These are phyloP conservation scores for Polychaeton citri DNA, from an alignment of 2,329 filamentous ascomycete genomes.

Conservation along the genomic window DNA sequence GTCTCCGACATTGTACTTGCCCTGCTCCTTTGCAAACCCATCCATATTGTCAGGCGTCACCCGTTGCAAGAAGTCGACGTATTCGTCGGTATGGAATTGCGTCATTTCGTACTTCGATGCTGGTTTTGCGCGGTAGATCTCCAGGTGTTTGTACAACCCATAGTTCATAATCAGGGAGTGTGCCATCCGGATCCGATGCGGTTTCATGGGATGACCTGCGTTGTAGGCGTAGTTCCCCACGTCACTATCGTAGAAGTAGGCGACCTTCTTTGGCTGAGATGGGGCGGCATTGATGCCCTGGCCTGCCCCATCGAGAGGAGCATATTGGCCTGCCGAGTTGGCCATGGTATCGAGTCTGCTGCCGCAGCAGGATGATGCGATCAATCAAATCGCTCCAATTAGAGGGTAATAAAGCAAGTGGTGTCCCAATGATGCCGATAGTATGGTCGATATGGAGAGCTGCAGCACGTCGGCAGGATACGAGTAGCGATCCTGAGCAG, in stretches of 20 bases:
- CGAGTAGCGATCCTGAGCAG: too few relatives aligned
- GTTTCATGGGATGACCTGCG: slow-evolving; percentile 54
- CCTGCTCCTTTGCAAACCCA: slow-evolving; percentile 76
- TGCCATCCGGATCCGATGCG: slow-evolving; percentile 53
- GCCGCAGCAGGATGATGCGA: too few relatives aligned
- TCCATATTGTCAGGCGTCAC: slow-evolving; percentile 99
- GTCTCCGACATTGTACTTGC: slow-evolving; percentile 57
- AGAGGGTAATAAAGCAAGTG: too few relatives aligned
- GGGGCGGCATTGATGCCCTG: slow-evolving; percentile 33
- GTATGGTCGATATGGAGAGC: too few relatives aligned
- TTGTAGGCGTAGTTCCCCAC: slow-evolving; percentile 98
- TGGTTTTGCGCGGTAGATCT: slow-evolving; percentile 42
- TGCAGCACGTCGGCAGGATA: too few relatives aligned
- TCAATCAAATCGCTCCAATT: too few relatives aligned
- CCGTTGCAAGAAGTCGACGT: slow-evolving; percentile 62
- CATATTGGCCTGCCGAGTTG: slow-evolving; percentile 26
- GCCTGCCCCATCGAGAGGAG: slow-evolving; percentile 40
- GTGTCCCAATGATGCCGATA: too few relatives aligned
- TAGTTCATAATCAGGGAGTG: slow-evolving; percentile 58
- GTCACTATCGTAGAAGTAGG: slow-evolving; percentile 97
- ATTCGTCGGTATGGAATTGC: slow-evolving; percentile 60
- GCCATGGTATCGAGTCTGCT: slow-evolving; percentile 36
- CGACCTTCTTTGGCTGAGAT: slow-evolving; percentile 63
- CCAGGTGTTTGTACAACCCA: slow-evolving; percentile 59
- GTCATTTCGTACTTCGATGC: slow-evolving; percentile 59